These are phyloP conservation scores for Tricladium varicosporioides DNA, from an alignment of 2,329 filamentous ascomycete genomes.

Conservation along the genomic window DNA sequence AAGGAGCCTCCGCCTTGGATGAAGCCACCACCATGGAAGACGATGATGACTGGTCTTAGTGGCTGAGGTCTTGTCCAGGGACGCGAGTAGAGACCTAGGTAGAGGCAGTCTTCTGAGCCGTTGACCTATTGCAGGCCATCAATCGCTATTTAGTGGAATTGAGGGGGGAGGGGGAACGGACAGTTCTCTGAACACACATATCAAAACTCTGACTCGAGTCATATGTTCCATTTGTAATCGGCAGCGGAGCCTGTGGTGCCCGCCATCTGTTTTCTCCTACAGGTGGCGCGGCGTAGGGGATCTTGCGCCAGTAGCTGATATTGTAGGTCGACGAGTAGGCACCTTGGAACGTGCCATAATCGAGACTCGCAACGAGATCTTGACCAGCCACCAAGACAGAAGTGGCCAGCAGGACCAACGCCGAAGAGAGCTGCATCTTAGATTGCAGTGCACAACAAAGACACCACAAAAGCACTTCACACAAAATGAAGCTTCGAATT, in stretches of 20 bases:
- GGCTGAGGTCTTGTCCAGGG: slow-evolving; percentile 48
- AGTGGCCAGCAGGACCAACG: not conserved
- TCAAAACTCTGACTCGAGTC: slow-evolving; percentile 54
- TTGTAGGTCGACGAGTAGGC: slow-evolving; percentile 51
- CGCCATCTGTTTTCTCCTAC: slow-evolving; percentile 57
- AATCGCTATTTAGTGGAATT: not conserved
- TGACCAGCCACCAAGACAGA: slow-evolving; percentile 6
- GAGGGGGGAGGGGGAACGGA: slow-evolving; percentile 21
- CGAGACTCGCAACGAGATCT: slow-evolving; percentile 40
- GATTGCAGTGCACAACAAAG: not conserved
- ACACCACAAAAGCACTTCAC: not conserved
- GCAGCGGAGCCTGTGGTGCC: slow-evolving; percentile 54
- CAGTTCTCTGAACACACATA: slow-evolving; percentile 57
- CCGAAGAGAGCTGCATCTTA: not conserved
- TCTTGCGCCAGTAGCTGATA: slow-evolving; percentile 57
- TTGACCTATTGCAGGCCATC: slow-evolving; percentile 38
- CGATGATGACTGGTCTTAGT: slow-evolving; percentile 55
- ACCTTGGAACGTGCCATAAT: slow-evolving; percentile 53
- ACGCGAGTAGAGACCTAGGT: slow-evolving; percentile 57
- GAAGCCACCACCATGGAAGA: slow-evolving; percentile 61
- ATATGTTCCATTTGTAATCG: slow-evolving; percentile 49
- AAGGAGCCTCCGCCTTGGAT: slow-evolving; percentile 56
- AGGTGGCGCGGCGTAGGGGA: slow-evolving; percentile 60
- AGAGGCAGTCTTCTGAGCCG: slow-evolving; percentile 59
- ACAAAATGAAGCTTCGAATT: not conserved